Base-by-base conservation (phyloP, 345 rosid species). In the Aurinia saxatilis region DNA sequence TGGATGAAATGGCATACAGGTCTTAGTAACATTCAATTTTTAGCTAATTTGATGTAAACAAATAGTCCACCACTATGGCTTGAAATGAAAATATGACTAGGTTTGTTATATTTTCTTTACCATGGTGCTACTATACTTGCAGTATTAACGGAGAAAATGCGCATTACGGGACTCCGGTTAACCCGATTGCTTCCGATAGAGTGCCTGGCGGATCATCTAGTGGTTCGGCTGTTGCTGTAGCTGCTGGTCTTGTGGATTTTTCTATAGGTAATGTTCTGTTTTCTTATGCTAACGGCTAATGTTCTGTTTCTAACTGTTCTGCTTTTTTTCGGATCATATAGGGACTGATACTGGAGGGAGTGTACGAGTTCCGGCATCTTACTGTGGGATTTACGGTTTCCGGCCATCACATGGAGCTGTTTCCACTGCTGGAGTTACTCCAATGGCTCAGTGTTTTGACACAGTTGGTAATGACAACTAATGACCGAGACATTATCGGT, bases 1-100 rank as follows among this genome's bases (percentile, higher is more conserved):
- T 83, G 98, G 95, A 91, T 76, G 98, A 91, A 79, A 84, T 91
- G 98, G 98, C 96, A 5, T 86, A 82, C 77, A 77, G 98, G 97
- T 86, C 50, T 46, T 19, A 11, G 5, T 27, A 27, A 27, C 31
- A 27, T 34, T 34, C 37, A 8, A 9, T 2, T 1, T 8, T 8
- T 9, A 34, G 2, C 37, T 34, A 8, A 2, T 23, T 23, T n/a
- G n/a, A n/a, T n/a, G n/a, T n/a, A n/a, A n/a, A n/a, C n/a, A n/a
- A n/a, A n/a, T n/a, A n/a, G n/a, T n/a, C n/a, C n/a, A n/a, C n/a
- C n/a, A n/a, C n/a, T n/a, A n/a, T n/a, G n/a, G n/a, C n/a, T n/a
- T n/a, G n/a, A n/a, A n/a, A n/a, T n/a, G n/a, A n/a, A n/a, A n/a
- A n/a, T n/a, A 33, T 59, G 35, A 13, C 10, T 21, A 48, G 23